phyloP scores from a whole-genome alignment of 164 flowering plant species.

The Macadamia integrifolia region DNA sequence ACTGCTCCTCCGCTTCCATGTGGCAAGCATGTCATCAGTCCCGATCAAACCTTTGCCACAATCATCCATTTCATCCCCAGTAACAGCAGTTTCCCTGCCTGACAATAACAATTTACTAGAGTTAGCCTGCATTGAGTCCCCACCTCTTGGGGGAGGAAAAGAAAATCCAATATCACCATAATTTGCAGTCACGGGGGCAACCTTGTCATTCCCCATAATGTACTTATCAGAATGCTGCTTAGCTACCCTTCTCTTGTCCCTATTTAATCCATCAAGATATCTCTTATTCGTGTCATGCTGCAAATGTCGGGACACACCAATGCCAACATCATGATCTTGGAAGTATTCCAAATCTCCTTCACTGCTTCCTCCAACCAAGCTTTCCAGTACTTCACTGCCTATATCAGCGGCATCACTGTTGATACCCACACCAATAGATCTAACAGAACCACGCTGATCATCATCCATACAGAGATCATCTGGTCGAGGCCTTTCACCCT shows the following conservation, averaged over 20 bases:
- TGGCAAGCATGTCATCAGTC: slow-evolving; percentile 55
- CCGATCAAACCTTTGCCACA: slow-evolving; percentile 31
- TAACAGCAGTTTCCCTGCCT: slow-evolving; percentile 30
- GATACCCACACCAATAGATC: slow-evolving; percentile 82
- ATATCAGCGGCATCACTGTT: slow-evolving; percentile 70
- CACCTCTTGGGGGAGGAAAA: slow-evolving; percentile 59
- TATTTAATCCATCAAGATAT: slow-evolving; percentile 27
- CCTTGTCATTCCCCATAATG: slow-evolving; percentile 38
- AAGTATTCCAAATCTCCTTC: slow-evolving; percentile 63
- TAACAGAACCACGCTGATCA: slow-evolving; percentile 74
- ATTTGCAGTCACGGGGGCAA: slow-evolving; percentile 23
- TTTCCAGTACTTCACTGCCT: slow-evolving; percentile 63
- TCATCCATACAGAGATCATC: slow-evolving; percentile 57
- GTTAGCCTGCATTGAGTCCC: slow-evolving; percentile 32
- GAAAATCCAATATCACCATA: slow-evolving; percentile 64
- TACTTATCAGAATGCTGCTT: slow-evolving; percentile 38
- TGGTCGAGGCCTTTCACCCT: slow-evolving; percentile 29
- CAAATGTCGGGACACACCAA: slow-evolving; percentile 22
- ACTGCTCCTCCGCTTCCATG: slow-evolving; percentile 70
- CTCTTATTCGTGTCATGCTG: slow-evolving; percentile 24
- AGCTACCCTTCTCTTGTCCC: slow-evolving; percentile 23
- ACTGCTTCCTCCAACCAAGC: slow-evolving; percentile 58
- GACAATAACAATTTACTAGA: slow-evolving; percentile 59
- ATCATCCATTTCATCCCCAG: slow-evolving; percentile 40
- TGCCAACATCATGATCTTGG: slow-evolving; percentile 42